phyloP scores from a whole-genome alignment of 164 flowering plant genomes.

The Piper betle region DNA sequence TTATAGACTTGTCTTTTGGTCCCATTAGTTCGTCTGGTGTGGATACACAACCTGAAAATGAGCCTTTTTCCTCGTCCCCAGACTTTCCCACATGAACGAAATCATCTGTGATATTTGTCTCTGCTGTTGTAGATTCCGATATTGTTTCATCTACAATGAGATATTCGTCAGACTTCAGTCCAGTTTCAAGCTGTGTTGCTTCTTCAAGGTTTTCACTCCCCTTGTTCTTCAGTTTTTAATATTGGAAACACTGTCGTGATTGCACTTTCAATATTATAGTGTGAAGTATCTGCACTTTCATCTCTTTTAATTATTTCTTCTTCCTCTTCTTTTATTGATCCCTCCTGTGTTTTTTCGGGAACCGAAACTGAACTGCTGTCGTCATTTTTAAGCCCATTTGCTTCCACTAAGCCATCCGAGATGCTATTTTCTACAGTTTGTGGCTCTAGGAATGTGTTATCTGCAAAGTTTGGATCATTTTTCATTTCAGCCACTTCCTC shows the following conservation, averaged over 20 bases:
- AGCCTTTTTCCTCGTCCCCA: conserved; percentile 1
- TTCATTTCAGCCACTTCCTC: no score
- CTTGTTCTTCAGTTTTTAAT: conserved; percentile 9
- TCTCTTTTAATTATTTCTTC: no score
- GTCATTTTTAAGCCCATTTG: no score
- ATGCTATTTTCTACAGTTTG: no score
- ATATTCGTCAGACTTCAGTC: conserved; percentile 1
- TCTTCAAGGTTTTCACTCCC: conserved; percentile 7
- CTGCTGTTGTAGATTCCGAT: conserved; percentile 2
- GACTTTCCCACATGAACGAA: conserved; percentile 10
- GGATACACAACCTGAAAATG: conserved; percentile 12
- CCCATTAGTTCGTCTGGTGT: neutral
- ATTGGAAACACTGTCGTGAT: conserved; percentile 2
- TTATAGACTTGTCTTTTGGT: neutral
- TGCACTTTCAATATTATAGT: neutral
- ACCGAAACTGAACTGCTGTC: no score
- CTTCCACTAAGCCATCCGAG: no score
- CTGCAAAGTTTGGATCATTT: no score
- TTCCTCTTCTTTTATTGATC: neutral
- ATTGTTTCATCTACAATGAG: conserved; percentile 3
- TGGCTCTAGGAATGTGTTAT: no score
- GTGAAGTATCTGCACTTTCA: neutral
- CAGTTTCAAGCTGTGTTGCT: conserved; percentile 2
- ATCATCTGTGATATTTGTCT: conserved; percentile 6
- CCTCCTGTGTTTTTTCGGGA: no score